Percentiles rank a stretch among this genome's conserved stretches.
Evolutionary conservation across 768 basidiomycete genomes (phyloP).

Genomic region (Leccinum aurantiacum): DNA sequence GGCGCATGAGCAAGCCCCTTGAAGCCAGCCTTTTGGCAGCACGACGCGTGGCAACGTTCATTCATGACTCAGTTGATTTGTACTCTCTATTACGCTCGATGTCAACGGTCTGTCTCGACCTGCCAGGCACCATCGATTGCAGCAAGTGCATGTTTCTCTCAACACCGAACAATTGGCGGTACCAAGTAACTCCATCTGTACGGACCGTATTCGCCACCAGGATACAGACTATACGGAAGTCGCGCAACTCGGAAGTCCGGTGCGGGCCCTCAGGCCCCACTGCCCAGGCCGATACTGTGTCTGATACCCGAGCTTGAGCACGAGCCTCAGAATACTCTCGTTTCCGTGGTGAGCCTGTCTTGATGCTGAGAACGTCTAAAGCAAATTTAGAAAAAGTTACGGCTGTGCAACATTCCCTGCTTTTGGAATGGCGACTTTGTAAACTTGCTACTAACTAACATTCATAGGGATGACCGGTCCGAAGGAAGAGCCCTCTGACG

Average conservation of each 20-base stretch:
- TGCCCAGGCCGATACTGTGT: neutral
- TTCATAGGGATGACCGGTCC: neutral
- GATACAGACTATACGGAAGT: neutral
- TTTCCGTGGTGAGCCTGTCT: neutral
- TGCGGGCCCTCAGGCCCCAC: neutral
- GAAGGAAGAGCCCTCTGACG: neutral
- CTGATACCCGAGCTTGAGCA: neutral
- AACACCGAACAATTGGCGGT: too few relatives aligned
- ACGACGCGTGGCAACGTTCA: slow-evolving; percentile 9
- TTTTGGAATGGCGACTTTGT: neutral
- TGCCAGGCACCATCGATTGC: neutral
- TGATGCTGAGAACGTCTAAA: neutral
- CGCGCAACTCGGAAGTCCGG: neutral
- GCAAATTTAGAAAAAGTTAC: neutral
- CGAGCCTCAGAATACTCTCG: neutral
- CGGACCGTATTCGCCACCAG: neutral
- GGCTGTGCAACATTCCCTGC: neutral
- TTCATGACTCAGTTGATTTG: too few relatives aligned
- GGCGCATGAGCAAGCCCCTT: slow-evolving; percentile 19
- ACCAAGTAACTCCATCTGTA: neutral
- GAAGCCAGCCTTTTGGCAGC: slow-evolving; percentile 1
- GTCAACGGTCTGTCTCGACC: neutral
- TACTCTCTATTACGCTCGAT: neutral
- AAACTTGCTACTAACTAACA: neutral
- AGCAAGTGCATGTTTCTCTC: neutral